Evolutionary conservation across 169 alveolate genomes (phyloP), one percentile per base, ranked within the genome.

Genomic region (Neospora caninum): DNA sequence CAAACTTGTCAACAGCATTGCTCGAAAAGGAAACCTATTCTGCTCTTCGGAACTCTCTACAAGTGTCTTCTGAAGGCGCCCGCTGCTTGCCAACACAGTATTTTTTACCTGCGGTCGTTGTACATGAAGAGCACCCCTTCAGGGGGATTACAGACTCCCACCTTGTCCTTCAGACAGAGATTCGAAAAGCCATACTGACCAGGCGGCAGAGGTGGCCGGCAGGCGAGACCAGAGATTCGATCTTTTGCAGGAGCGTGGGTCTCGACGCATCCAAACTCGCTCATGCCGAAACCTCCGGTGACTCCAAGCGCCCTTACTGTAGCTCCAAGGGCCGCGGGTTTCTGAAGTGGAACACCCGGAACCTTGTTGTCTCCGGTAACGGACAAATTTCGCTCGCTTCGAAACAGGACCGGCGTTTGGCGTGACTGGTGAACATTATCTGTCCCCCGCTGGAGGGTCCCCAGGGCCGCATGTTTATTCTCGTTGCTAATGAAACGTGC

Each of bases 141-240:
- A 22, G 95, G 95, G 13, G 95, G 93, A 31, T 84, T 91, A 80
- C 95, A 93, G 54, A 91, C 91, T n/a, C 95, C 95, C 10, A 91
- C 80, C 34, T 91, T 42, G 80, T 93, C 95, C 36, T 49, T 93
- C 42, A 25, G 78, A 36, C 95, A 93, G 83, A 93, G 92, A 54
- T 93, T 93, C 29, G 80, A 86, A 39, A 93, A 93, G 18, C 78
- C 95, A 36, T 70, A 93, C 27, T 93, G 93, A 42, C 95, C 95
- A 20, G 95, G 84, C n/a, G 82, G 53, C 20, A 93, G 36, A 18
- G 95, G 93, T 0, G 88, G 95, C 80, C 92, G 88, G 49, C 95
- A 93, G 16, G 91, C 95, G n/a, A 93, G 82, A 41, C 95, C 95
- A 31, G 95, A 84, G 39, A 93, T 43, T n/a, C 95, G 93, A 69